Percentiles rank a stretch among this genome's conserved stretches.
Evolutionary conservation across 2,329 filamentous ascomycete genomes (phyloP).

Genomic region (Trichophyton verrucosum): DNA sequence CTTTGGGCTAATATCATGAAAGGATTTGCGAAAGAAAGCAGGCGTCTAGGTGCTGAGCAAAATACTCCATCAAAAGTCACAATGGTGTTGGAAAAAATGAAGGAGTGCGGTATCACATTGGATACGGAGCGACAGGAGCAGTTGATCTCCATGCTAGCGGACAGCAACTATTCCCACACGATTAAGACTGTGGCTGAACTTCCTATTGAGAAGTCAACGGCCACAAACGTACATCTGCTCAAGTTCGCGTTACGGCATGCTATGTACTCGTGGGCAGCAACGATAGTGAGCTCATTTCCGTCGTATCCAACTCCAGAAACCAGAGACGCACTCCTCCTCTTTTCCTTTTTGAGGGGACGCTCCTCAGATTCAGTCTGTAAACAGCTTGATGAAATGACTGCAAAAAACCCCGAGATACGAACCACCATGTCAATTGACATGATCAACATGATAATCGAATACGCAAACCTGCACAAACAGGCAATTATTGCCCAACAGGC

Average conservation of each 20-base stretch:
- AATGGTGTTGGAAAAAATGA: conserved; percentile 14
- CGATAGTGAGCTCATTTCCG: conserved; percentile 42
- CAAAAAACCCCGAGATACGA: conserved; percentile 31
- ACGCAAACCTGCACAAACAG: conserved; percentile 58
- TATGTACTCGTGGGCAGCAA: conserved; percentile 50
- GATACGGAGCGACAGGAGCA: conserved; percentile 32
- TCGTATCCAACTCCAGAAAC: conserved; percentile 40
- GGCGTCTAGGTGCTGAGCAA: conserved; percentile 16
- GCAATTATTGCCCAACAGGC: conserved; percentile 62
- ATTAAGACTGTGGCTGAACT: conserved; percentile 57
- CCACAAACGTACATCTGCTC: conserved; percentile 45
- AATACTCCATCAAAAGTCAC: conserved; percentile 15
- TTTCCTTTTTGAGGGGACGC: conserved; percentile 60
- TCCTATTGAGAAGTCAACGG: conserved; percentile 34
- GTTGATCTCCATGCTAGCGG: conserved; percentile 52
- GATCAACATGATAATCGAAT: conserved; percentile 64
- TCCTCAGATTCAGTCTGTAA: conserved; percentile 58
- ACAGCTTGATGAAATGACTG: conserved; percentile 58
- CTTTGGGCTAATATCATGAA: conserved; percentile 44
- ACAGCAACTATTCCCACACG: conserved; percentile 44
- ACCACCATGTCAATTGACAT: conserved; percentile 53
- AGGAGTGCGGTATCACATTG: conserved; percentile 22
- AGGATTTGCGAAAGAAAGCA: conserved; percentile 43
- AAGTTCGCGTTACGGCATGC: conserved; percentile 49
- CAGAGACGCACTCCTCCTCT: conserved; percentile 64